Conservation (phyloP, 768 basidiomycete genomes). For the Phlegmacium glaucopus region DNA sequence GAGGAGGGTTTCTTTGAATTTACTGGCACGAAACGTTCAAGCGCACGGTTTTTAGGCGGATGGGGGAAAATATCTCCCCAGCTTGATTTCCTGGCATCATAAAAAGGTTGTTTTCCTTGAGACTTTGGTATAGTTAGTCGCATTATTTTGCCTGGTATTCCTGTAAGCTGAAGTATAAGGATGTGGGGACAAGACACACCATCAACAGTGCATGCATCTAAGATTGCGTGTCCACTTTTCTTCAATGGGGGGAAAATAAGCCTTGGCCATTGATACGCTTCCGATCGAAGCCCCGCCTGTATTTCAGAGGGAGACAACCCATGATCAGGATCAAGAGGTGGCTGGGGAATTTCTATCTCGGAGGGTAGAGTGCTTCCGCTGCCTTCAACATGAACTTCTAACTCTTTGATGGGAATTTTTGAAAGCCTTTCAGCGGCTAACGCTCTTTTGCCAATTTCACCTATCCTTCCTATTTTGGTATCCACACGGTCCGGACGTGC, state of each 20-base stretch:
- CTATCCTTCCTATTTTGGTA: slow-evolving; percentile 46
- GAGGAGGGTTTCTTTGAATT: slow-evolving; percentile 28
- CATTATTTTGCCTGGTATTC: slow-evolving; percentile 80
- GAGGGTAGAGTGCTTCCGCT: slow-evolving; percentile 11
- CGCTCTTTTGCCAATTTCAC: slow-evolving; percentile 48
- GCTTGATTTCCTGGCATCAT: slow-evolving; percentile 88
- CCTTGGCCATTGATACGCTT: slow-evolving; percentile 88
- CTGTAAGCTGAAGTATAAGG: slow-evolving; percentile 2
- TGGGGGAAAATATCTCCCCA: slow-evolving; percentile 99
- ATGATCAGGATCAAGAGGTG: slow-evolving; percentile 6
- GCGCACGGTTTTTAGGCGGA: slow-evolving; percentile 70
- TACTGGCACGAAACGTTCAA: slow-evolving; percentile 45
- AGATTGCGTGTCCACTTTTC: slow-evolving; percentile 84
- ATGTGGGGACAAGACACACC: slow-evolving; percentile 43
- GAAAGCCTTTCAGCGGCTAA: slow-evolving; percentile 30
- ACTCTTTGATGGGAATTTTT: slow-evolving; percentile 34
- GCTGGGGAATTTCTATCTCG: slow-evolving; percentile 1
- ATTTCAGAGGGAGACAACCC: slow-evolving; percentile 31
- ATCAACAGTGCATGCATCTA: slow-evolving; percentile 83
- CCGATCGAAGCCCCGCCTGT: slow-evolving; percentile 55
- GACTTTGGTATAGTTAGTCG: slow-evolving; percentile 89
- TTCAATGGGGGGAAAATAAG: slow-evolving; percentile 92
- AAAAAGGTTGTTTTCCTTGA: slow-evolving; percentile 92
- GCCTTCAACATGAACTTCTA: slow-evolving; percentile 35
- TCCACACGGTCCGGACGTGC: slow-evolving; percentile 46